Conservation (phyloP, 176 grass and related monocot species). For the Avena sativa region DNA sequence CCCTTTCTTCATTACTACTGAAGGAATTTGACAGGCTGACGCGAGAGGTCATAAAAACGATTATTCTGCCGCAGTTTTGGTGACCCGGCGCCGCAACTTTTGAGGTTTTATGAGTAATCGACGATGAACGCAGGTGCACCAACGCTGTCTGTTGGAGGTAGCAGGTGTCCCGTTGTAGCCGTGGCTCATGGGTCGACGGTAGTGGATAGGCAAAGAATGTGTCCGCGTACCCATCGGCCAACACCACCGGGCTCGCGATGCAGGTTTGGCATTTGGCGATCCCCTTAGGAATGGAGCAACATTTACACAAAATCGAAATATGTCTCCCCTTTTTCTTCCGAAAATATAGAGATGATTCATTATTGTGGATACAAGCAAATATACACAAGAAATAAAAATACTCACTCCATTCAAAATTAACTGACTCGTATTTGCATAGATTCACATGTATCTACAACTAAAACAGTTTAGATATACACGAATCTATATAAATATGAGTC, state of each 20-base stretch:
- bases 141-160: constrained; percentile 11
- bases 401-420: no score
- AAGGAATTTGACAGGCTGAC: constrained; percentile 5
- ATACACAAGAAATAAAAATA: no score
- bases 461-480: no score
- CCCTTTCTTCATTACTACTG: not conserved
- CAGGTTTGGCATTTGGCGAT: not conserved
- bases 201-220: not conserved
- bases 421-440: no score
- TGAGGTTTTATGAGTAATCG: not conserved
- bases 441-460: no score
- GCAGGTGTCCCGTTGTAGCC: constrained; percentile 1
- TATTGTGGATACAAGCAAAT: no score
- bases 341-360: no score
- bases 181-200: not conserved
- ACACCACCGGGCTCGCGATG: not conserved
- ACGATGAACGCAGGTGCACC: not conserved
- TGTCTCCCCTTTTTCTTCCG: no score
- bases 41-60: not conserved
- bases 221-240: not conserved
- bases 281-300: not conserved
- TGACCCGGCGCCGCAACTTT: constrained; percentile 11
- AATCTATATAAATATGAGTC: no score
- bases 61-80: not conserved
- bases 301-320: no score